Conservation (phyloP, 192 early-diverging fungal genomes). For the Podochytrium sp. region DNA sequence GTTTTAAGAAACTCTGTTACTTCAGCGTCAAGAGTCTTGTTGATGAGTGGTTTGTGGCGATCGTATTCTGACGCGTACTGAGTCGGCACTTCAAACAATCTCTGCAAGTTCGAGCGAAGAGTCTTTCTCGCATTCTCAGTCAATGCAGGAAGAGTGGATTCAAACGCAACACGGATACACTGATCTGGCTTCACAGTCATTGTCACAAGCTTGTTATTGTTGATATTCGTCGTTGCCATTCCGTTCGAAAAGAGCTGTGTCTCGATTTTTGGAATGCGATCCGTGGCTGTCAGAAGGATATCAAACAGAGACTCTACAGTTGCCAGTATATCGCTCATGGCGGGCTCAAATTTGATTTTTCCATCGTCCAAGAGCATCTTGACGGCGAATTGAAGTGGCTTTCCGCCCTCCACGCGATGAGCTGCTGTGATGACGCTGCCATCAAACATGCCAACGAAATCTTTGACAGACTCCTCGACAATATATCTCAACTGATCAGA, state of each 20-base stretch:
- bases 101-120: constrained; percentile 36
- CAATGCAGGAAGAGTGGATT: constrained; percentile 53
- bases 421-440: constrained; percentile 27
- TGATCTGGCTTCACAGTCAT: constrained; percentile 55
- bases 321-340: constrained; percentile 44
- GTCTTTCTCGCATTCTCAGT: constrained; percentile 44
- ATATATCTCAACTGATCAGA: constrained; percentile 56
- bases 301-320: constrained; percentile 56
- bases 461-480: constrained; percentile 50
- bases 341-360: constrained; percentile 53
- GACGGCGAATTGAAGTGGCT: constrained; percentile 45
- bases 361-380: constrained; percentile 50
- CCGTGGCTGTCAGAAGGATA: constrained; percentile 46
- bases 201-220: constrained; percentile 38
- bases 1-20: constrained; percentile 51
- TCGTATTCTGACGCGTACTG: constrained; percentile 56
- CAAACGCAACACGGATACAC: constrained; percentile 59
- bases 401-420: constrained; percentile 25
- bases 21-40: constrained; percentile 40
- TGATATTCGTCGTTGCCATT: constrained; percentile 37
- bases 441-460: constrained; percentile 58
- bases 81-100: constrained; percentile 47
- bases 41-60: constrained; percentile 51
- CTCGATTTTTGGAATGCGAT: constrained; percentile 60
- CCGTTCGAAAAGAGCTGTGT: constrained; percentile 59